A percentile compares a stretch with the other conserved stretches of the same genome.
phyloP scores from a whole-genome alignment of 2,329 filamentous ascomycete genomes.

The Pezizomycotina sp. region DNA sequence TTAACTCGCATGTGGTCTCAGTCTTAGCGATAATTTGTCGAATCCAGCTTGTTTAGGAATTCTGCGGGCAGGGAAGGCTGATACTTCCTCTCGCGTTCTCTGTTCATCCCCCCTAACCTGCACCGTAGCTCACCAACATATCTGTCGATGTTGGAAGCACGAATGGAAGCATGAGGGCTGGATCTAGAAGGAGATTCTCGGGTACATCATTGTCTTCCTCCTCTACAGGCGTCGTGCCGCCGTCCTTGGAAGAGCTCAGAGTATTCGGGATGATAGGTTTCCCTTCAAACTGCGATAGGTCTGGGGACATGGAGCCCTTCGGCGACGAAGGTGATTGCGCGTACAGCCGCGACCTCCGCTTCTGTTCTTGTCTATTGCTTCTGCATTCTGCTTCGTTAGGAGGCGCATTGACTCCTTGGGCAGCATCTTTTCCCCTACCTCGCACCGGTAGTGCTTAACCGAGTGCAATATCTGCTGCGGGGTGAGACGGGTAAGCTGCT shows the following conservation, averaged over 20 bases:
- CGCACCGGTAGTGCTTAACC: constrained; percentile 79
- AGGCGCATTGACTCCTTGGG: constrained; percentile 81
- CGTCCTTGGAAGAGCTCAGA: constrained; percentile 9
- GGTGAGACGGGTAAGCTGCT: constrained; percentile 70
- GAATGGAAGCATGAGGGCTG: constrained; percentile 84
- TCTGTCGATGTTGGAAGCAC: constrained; percentile 90
- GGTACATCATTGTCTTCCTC: constrained; percentile 55
- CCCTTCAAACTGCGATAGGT: constrained; percentile 31
- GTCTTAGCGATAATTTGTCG: constrained; percentile 26
- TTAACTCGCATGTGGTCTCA: too few species aligned
- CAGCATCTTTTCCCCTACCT: constrained; percentile 85
- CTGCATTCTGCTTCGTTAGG: constrained; percentile 45
- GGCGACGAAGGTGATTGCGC: too few species aligned
- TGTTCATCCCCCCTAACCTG: constrained; percentile 81
- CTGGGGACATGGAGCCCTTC: constrained; percentile 33
- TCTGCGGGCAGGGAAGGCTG: constrained; percentile 89
- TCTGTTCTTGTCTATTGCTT: constrained; percentile 44
- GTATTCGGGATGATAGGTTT: constrained; percentile 24
- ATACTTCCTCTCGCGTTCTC: constrained; percentile 84
- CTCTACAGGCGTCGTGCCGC: constrained; percentile 29
- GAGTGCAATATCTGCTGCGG: constrained; percentile 82
- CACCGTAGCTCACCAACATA: constrained; percentile 90
- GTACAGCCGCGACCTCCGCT: constrained; percentile 34
- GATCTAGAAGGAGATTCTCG: constrained; percentile 65
- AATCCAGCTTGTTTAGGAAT: constrained; percentile 74